Evolutionary conservation across 371 early-diverging fungal species (phyloP).

Genomic region (Catenaria anguillulae): DNA sequence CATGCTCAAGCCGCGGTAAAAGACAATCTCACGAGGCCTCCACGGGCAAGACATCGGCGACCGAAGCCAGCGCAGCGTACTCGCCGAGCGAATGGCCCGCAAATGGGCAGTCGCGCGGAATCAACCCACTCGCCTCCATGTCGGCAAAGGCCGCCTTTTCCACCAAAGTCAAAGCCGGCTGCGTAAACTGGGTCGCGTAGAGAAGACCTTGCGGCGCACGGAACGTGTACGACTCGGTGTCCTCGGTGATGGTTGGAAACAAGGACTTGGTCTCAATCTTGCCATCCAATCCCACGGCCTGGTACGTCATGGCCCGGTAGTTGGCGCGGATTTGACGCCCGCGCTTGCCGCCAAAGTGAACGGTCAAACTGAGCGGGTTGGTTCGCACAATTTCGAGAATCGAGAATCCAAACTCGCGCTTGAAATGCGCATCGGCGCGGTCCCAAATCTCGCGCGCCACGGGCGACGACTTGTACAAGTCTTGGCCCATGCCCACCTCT

Average conservation of each 20-base stretch:
- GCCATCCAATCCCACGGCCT: conserved; percentile 58
- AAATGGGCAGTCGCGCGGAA: conserved; percentile 68
- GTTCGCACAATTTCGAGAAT: conserved; percentile 83
- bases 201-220: conserved; percentile 77
- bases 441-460: conserved; percentile 86
- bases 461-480: conserved; percentile 63
- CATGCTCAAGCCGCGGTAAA: conserved; percentile 96
- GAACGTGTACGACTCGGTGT: conserved; percentile 75
- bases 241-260: conserved; percentile 77
- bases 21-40: conserved; percentile 80
- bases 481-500: conserved; percentile 93
- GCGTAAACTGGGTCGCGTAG: conserved; percentile 91
- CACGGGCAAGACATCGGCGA: conserved; percentile 75
- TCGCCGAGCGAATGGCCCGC: conserved; percentile 96
- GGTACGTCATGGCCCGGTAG: conserved; percentile 84
- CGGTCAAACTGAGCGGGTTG: conserved; percentile 74
- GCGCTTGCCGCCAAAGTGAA: conserved; percentile 87
- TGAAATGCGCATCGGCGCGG: conserved; percentile 75
- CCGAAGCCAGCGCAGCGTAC: conserved; percentile 81
- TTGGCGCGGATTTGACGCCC: conserved; percentile 76
- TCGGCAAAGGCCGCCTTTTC: conserved; percentile 87
- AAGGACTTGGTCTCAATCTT: conserved; percentile 33
- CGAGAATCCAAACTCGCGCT: conserved; percentile 74
- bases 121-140: conserved; percentile 72
- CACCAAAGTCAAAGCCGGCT: conserved; percentile 80